Evolutionary conservation across 805 yeast genomes (phyloP).

Genomic region (Lipomyces orientalis): DNA sequence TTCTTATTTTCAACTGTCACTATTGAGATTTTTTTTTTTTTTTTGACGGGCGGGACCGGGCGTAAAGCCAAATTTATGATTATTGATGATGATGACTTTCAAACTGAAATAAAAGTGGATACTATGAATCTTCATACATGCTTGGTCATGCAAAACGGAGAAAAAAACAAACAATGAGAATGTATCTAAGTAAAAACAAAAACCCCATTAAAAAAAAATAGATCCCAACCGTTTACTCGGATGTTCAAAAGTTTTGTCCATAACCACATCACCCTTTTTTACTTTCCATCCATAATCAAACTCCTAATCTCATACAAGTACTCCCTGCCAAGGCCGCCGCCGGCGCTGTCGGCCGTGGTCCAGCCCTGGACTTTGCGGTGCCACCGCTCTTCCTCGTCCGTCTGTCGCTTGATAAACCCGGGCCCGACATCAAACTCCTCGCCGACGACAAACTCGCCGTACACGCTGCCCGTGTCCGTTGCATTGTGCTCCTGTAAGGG

Average conservation of each 20-base stretch:
- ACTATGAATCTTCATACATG: background rate
- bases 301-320: conserved; percentile 45
- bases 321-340: conserved; percentile 38
- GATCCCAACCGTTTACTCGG: background rate
- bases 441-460: conserved; percentile 43
- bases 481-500: background rate
- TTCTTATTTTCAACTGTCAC: background rate
- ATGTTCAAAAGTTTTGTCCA: background rate
- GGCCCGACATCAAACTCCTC: conserved; percentile 45
- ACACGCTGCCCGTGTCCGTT: background rate
- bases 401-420: conserved; percentile 40
- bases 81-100: background rate
- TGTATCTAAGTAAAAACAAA: too few species aligned
- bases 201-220: background rate
- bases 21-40: background rate
- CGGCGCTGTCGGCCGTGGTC: conserved; percentile 34
- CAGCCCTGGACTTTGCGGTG: conserved; percentile 44
- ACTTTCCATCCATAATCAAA: conserved; percentile 42
- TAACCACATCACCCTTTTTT: background rate
- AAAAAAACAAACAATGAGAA: background rate
- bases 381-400: conserved; percentile 48
- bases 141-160: background rate
- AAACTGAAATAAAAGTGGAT: too few species aligned
- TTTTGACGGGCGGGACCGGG: background rate
- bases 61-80: background rate